Evolutionary conservation across 768 basidiomycete genomes (phyloP), one percentile per base, ranked within the genome.

Genomic region (Podaxis sp.): DNA sequence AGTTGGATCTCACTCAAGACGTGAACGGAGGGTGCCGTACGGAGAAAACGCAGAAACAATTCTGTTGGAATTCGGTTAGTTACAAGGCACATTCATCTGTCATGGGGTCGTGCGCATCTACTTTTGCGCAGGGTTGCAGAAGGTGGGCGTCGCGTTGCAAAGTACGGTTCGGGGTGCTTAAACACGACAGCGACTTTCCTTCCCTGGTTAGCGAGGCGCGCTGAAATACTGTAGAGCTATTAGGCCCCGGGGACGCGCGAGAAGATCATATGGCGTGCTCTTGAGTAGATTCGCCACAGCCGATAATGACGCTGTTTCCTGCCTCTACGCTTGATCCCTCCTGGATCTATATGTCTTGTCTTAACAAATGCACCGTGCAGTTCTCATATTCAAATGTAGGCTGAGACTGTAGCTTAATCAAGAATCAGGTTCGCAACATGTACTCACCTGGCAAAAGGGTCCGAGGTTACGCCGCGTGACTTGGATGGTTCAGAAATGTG

Each of bases 211-310:
- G 84, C 79, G 6, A 88, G 68, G 64, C 81, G 77, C 17, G 83
- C 73, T n/a, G 80, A 75, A 56, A 80, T 76, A 59, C 85, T 85
- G 19, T 27, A 15, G 41, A 13, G 27, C n/a, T 24, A 4, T 47
- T 29, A 59, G 49, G n/a, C 17, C 37, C n/a, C n/a, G 1, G 17
- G 9, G 8, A 38, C 24, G 17, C 9, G 8, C 8, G 13, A 29
- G 27, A 29, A 29, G 27, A 29, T 29, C 27, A 43, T 17, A 54
- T 1, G 43, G 69, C 75, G 51, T 66, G 76, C 79, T 89, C 88
- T 73, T 85, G 84, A 0, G 85, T 84, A 9, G 87, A 88, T 68
- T 84, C 88, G 4, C 87, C 87, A 25, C 87, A 83, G 4, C 88
- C 88, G 1, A 88, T 72, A 2, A 89, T 74, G 1, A 87, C 74